Base-by-base conservation (phyloP, 2,329 filamentous ascomycete genomes). In the Arthrinium phaeospermum region DNA sequence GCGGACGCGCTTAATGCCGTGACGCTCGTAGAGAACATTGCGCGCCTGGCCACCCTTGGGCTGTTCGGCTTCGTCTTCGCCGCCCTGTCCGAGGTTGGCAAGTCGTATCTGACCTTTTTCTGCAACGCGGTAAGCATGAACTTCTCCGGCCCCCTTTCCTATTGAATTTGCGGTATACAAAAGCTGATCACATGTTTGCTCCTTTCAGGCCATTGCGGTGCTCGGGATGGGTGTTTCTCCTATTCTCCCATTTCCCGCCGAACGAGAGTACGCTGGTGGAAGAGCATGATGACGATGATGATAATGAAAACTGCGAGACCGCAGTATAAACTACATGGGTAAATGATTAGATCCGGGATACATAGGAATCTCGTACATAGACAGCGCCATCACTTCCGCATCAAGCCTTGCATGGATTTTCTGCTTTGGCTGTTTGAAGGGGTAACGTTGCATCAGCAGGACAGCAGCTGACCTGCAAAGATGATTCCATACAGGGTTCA, bases 31-130 rank as follows among this genome's bases (percentile, higher is more conserved):
- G 92, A 94, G 77, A 93, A 92, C 74, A 86, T 93, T 45, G 92
- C 91, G 0, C 84, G 88, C 34, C 81, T 94, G 1, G 83, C 87
- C 0, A 94, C 91, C 0, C 90, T 89, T 72, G 90, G 90, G 0
- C 75, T 93, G 0, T 94, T 94, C 75, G 92, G 92, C 0, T 84
- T 92, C 19, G 83, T 92, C 0, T 94, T 93, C 78, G 88, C 91
- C 0, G 87, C 85, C 0, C 85, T 94, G 64, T 90, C 92, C 0
- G 84, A 86, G 46, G 82, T 88, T 0, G 91, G 90, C 0, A 86
- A 87, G 76, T 85, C 88, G 0, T 86, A 91, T 71, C 82, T 91
- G 12, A 92, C 91, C 0, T 94, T 94, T 77, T 88, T 89, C 68
- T 90, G 87, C 78, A 94, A 94, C 76, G 91, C 90, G 5, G 89